Conservation (phyloP, 345 rosid genomes). For the Linum tenue region DNA sequence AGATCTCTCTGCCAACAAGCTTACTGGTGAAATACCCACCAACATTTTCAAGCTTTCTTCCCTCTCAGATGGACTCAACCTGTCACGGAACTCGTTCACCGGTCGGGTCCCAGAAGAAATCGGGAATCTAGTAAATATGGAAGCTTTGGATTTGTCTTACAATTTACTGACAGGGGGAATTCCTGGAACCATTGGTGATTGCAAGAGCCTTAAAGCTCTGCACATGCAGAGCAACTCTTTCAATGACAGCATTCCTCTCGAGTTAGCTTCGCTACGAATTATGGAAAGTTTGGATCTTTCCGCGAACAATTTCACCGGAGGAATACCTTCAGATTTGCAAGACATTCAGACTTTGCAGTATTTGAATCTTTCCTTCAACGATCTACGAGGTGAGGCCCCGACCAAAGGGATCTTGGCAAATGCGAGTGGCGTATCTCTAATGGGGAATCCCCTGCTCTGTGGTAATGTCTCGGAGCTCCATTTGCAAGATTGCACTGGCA, state of each 20-base stretch:
- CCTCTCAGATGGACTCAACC: neutral
- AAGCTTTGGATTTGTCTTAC: neutral
- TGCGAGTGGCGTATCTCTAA: conserved; percentile 19
- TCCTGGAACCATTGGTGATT: neutral
- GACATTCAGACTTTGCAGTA: neutral
- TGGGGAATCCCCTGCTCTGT: conserved; percentile 27
- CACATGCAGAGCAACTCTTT: conserved; percentile 4
- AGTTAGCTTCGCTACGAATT: neutral
- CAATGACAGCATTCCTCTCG: conserved; percentile 6
- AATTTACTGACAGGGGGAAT: conserved; percentile 2
- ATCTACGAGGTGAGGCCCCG: conserved; percentile 23
- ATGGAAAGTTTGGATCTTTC: conserved; percentile 6
- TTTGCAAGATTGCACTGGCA: neutral
- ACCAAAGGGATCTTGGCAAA: conserved; percentile 26
- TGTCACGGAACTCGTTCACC: neutral
- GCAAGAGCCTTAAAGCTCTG: conserved; percentile 3
- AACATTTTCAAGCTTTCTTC: neutral
- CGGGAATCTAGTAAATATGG: neutral
- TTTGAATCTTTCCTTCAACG: conserved; percentile 11
- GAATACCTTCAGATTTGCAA: conserved; percentile 4
- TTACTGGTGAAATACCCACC: neutral
- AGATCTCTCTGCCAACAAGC: neutral
- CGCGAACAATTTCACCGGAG: conserved; percentile 4
- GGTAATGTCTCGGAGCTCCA: conserved; percentile 23
- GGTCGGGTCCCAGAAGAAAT: neutral